Conservation (phyloP, 1,139 yeast genomes). For the Petasospora rhodanensis region DNA sequence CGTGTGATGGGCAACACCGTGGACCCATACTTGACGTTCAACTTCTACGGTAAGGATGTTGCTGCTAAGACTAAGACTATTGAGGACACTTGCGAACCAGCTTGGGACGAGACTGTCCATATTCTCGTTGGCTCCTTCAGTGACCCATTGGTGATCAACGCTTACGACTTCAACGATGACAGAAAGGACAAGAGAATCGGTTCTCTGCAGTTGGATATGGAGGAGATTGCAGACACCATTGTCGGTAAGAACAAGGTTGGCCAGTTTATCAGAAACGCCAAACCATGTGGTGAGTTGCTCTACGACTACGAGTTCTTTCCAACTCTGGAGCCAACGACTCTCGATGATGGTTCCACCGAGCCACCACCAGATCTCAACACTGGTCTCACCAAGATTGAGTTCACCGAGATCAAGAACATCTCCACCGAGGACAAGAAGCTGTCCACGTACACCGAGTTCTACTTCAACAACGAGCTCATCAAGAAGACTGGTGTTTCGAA, state of each 20-base stretch:
- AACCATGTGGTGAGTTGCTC: constrained; percentile 68
- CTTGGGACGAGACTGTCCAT: constrained; percentile 77
- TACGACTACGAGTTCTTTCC: constrained; percentile 77
- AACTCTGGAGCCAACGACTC: constrained; percentile 66
- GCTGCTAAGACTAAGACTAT: constrained; percentile 66
- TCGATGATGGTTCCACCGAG: constrained; percentile 79
- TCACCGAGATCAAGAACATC: constrained; percentile 23
- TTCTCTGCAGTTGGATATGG: constrained; percentile 69
- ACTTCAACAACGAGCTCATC: constrained; percentile 55
- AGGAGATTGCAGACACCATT: constrained; percentile 52
- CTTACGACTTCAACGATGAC: constrained; percentile 70
- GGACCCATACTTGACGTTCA: constrained; percentile 83
- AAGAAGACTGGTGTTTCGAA: constrained; percentile 55
- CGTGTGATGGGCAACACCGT: constrained; percentile 67
- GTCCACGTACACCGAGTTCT: constrained; percentile 68
- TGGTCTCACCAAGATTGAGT: constrained; percentile 66
- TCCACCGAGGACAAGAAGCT: constrained; percentile 43
- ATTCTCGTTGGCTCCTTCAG: constrained; percentile 70
- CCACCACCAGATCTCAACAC: constrained; percentile 93
- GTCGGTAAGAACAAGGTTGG: constrained; percentile 49
- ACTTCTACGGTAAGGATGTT: constrained; percentile 51
- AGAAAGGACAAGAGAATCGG: constrained; percentile 84
- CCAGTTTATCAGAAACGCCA: constrained; percentile 71
- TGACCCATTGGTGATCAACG: constrained; percentile 70
- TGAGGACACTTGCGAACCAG: constrained; percentile 62